Evolutionary conservation across 352 stramenopile genomes (phyloP).

Genomic region (Phytopythium cucurbitacearum): DNA sequence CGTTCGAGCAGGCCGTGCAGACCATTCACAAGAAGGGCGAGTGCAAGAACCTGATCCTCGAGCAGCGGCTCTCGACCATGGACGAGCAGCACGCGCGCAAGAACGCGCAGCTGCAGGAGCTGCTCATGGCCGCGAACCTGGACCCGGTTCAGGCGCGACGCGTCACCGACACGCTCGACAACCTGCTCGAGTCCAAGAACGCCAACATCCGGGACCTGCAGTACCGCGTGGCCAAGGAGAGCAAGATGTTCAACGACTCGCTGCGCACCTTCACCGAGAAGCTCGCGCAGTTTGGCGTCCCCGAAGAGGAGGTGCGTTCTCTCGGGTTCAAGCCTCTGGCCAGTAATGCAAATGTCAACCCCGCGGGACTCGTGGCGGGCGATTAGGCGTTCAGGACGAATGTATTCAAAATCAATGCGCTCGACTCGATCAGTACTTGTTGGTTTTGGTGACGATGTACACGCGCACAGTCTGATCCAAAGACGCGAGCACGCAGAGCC

Average conservation of each 20-base stretch:
- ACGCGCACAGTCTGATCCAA: slow-evolving; percentile 95
- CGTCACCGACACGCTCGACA: slow-evolving; percentile 67
- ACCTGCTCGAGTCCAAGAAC: slow-evolving; percentile 60
- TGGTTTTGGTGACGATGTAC: slow-evolving; percentile 95
- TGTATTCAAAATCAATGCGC: slow-evolving; percentile 3
- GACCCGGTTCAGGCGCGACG: slow-evolving; percentile 62
- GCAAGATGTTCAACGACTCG: slow-evolving; percentile 77
- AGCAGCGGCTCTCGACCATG: slow-evolving; percentile 78
- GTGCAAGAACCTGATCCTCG: slow-evolving; percentile 87
- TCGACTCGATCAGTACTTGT: slow-evolving; percentile 81
- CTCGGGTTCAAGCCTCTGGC: slow-evolving; percentile 58
- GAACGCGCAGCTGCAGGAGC: slow-evolving; percentile 59
- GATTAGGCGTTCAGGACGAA: slow-evolving; percentile 22
- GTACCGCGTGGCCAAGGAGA: slow-evolving; percentile 65
- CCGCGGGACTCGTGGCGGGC: slow-evolving; percentile 66
- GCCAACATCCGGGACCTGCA: slow-evolving; percentile 49
- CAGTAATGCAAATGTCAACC: slow-evolving; percentile 54
- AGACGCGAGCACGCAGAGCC: slow-evolving; percentile 87
- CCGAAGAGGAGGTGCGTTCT: slow-evolving; percentile 64
- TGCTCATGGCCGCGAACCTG: slow-evolving; percentile 66
- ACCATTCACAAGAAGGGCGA: slow-evolving; percentile 89
- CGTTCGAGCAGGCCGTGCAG: slow-evolving; percentile 87
- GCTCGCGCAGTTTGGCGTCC: slow-evolving; percentile 57
- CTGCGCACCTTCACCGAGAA: slow-evolving; percentile 73
- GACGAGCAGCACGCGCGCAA: slow-evolving; percentile 77